These are phyloP conservation scores for Rhododendron ferrugineum DNA, from an alignment of 148 eudicot species.

Conservation along the genomic window DNA sequence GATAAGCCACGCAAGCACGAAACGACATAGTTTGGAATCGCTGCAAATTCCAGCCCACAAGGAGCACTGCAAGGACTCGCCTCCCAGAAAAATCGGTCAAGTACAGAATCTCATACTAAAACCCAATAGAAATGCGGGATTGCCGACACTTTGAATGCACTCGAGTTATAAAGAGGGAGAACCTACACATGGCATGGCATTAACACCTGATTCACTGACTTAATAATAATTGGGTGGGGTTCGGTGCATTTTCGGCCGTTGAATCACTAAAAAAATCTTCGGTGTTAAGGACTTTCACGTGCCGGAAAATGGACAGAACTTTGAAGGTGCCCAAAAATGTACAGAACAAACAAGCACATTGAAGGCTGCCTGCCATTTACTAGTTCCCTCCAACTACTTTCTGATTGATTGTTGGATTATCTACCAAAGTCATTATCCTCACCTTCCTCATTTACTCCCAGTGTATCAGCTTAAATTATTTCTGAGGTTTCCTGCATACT, in stretches of 20 bases:
- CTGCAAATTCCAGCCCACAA: no score
- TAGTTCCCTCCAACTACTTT: neutral
- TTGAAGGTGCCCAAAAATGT: neutral
- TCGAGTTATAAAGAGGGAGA: neutral
- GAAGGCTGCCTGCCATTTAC: neutral
- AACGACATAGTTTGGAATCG: no score
- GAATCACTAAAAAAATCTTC: neutral
- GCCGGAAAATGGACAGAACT: neutral
- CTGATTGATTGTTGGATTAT: no score
- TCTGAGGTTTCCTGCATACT: neutral
- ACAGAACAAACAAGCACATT: constrained; percentile 1
- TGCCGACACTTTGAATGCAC: neutral
- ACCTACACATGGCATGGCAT: neutral
- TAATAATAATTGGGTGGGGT: neutral
- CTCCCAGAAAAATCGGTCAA: neutral
- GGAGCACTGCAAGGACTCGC: no score
- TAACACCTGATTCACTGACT: neutral
- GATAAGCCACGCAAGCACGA: no score
- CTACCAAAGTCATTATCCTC: constrained; percentile 12
- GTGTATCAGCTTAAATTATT: no score
- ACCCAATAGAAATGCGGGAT: neutral
- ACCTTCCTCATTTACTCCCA: neutral
- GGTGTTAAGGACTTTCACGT: neutral
- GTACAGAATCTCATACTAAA: neutral
- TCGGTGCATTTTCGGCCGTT: neutral